Base-by-base conservation (phyloP, 2,329 filamentous ascomycete genomes). In the Ploettnerulaceae sp. region DNA sequence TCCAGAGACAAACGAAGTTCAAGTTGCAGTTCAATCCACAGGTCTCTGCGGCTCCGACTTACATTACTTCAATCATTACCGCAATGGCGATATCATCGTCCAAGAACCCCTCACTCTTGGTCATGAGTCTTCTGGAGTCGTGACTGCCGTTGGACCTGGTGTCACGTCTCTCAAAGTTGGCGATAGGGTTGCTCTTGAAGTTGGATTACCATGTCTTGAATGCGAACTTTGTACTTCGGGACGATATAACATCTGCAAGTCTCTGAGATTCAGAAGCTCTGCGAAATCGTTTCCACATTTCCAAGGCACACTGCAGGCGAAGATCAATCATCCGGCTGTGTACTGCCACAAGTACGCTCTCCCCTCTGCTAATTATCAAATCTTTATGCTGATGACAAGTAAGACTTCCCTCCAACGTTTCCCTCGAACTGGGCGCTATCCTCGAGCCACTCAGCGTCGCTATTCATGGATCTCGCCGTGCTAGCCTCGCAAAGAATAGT, bases 31-130 rank as follows among this genome's bases (percentile, higher is more conserved):
- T 64, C 87, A 91, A 69, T 91, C 86, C 69, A 97, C 91, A 2
- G 93, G 93, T 44, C 96, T 97, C 61, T 97, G 93, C 73, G 93
- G 91, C 76, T 94, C 88, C 51, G 90, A 96, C 66, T 82, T 97
- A 47, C 91, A 97, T 71, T 97, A 97, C 74, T 97, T 90, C 89
- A 88, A 93, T 65, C 85, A 86, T 45, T 91, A 91, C 59, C 86
- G 86, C 71, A 97, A 97, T 64, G 91, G 93, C 31, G 90, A 90
- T 58, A 96, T 96, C 86, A 83, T 96, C 52, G 91, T 97, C 37
- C 77, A 78, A 56, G 86, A 79, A 63, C 84, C 90, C 62, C 87
- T 96, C 66, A 89, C 95, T 61, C 82, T 97, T 12, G 91, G 91
- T 58, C 91, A 97, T 73, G 91, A 97, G 71, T 94, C 89, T 26